These are phyloP conservation scores for Colletotrichum sansevieriae DNA, from an alignment of 2,329 filamentous ascomycete species.

Conservation along the genomic window DNA sequence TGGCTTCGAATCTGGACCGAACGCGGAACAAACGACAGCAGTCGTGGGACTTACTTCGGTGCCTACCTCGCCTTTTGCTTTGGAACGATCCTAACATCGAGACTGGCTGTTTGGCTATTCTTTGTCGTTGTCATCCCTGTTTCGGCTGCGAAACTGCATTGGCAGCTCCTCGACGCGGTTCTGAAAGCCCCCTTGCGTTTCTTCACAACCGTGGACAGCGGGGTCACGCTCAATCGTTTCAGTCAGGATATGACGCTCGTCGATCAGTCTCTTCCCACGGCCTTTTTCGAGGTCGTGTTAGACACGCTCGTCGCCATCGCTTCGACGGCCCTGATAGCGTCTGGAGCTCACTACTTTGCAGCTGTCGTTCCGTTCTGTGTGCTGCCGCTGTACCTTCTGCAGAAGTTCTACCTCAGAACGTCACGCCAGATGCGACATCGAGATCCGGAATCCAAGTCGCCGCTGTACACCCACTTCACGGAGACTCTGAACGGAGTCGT, in stretches of 20 bases:
- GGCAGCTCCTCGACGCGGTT: conserved; percentile 19
- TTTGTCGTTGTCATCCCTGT: conserved; percentile 29
- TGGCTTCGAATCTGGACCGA: conserved; percentile 38
- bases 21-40: conserved; percentile 8
- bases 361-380: conserved; percentile 46
- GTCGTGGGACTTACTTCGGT: conserved; percentile 21
- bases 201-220: conserved; percentile 44
- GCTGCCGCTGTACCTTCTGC: conserved; percentile 47
- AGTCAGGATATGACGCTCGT: conserved; percentile 47
- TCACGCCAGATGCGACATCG: conserved; percentile 58
- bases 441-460: conserved; percentile 57
- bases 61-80: conserved; percentile 17
- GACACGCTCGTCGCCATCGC: conserved; percentile 38
- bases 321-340: conserved; percentile 37
- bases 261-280: conserved; percentile 44
- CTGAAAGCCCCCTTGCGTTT: conserved; percentile 40
- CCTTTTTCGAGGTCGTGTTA: conserved; percentile 45
- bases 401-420: conserved; percentile 57
- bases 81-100: conserved; percentile 6
- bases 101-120: conserved; percentile 18
- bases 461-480: conserved; percentile 53
- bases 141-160: conserved; percentile 19
- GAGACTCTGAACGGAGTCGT: conserved; percentile 62
- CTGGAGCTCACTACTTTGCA: conserved; percentile 48
- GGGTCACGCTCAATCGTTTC: conserved; percentile 45